These are phyloP conservation scores for Wickerhamiella qilinensis DNA, from an alignment of 805 yeast genomes.

Conservation along the genomic window DNA sequence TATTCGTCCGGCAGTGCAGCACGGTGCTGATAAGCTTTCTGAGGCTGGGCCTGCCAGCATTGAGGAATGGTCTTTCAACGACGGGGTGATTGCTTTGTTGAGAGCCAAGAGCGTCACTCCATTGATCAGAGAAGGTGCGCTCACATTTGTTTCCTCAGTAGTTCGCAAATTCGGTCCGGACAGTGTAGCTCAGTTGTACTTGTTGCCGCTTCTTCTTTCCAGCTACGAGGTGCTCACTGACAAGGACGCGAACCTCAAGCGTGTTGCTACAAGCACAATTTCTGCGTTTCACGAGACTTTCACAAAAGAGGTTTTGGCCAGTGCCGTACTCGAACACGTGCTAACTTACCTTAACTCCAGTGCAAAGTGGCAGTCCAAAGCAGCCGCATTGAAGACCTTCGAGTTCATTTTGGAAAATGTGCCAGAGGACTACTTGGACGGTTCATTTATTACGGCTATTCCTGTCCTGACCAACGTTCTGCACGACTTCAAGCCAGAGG, in stretches of 20 bases:
- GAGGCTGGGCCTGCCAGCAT: conserved; percentile 33
- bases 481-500: conserved; percentile 92
- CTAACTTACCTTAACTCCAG: conserved; percentile 54
- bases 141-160: conserved; percentile 40
- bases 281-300: conserved; percentile 54
- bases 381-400: conserved; percentile 58
- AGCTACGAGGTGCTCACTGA: conserved; percentile 67
- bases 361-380: conserved; percentile 86
- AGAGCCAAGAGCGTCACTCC: conserved; percentile 56
- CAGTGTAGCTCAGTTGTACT: conserved; percentile 54
- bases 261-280: conserved; percentile 69
- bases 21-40: conserved; percentile 34
- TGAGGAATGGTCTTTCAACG: conserved; percentile 48
- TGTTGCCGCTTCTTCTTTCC: conserved; percentile 43
- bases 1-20: conserved; percentile 36
- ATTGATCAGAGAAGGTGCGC: conserved; percentile 60
- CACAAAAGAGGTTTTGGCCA: conserved; percentile 63
- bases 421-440: conserved; percentile 73
- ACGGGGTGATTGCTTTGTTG: conserved; percentile 44
- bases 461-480: conserved; percentile 81
- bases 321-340: conserved; percentile 48
- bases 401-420: conserved; percentile 64
- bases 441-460: conserved; percentile 58
- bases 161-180: conserved; percentile 49
- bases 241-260: conserved; percentile 70